Evolutionary conservation across 2,329 filamentous ascomycete species (phyloP).

Genomic region (Fusarium longipes): DNA sequence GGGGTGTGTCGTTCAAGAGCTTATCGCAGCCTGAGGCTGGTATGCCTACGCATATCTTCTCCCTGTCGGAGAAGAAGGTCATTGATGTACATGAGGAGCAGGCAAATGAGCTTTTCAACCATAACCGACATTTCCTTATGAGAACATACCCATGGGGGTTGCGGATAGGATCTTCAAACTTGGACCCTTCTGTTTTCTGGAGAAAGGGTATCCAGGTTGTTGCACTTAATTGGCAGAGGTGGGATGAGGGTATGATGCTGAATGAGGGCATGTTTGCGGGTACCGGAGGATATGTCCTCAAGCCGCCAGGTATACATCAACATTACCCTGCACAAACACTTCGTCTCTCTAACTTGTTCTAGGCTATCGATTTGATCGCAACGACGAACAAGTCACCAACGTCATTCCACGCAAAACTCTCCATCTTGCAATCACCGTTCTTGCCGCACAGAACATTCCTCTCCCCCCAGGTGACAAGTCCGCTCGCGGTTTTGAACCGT

Average conservation of each 20-base stretch:
- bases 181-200: slow-evolving; percentile 89
- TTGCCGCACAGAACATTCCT: slow-evolving; percentile 81
- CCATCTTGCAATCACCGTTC: slow-evolving; percentile 76
- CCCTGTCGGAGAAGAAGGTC: slow-evolving; percentile 72
- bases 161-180: slow-evolving; percentile 84
- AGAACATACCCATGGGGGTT: slow-evolving; percentile 87
- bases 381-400: slow-evolving; percentile 39
- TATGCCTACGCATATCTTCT: slow-evolving; percentile 77
- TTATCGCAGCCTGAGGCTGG: slow-evolving; percentile 76
- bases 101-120: slow-evolving; percentile 71
- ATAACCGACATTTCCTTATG: slow-evolving; percentile 87
- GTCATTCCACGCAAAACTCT: slow-evolving; percentile 67
- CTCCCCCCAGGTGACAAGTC: slow-evolving; percentile 66
- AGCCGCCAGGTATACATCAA: slow-evolving; percentile 70
- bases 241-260: slow-evolving; percentile 94
- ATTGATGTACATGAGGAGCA: slow-evolving; percentile 67
- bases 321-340: no score
- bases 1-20: slow-evolving; percentile 83
- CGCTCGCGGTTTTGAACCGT: slow-evolving; percentile 74
- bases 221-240: slow-evolving; percentile 92
- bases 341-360: background rate
- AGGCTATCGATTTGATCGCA: slow-evolving; percentile 50
- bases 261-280: slow-evolving; percentile 93
- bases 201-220: slow-evolving; percentile 89
- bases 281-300: slow-evolving; percentile 86